A percentile compares a stretch with the other conserved stretches of the same genome.
phyloP scores from a whole-genome alignment of 2,329 filamentous ascomycete genomes.

The Neofusicoccum cordaticola region DNA sequence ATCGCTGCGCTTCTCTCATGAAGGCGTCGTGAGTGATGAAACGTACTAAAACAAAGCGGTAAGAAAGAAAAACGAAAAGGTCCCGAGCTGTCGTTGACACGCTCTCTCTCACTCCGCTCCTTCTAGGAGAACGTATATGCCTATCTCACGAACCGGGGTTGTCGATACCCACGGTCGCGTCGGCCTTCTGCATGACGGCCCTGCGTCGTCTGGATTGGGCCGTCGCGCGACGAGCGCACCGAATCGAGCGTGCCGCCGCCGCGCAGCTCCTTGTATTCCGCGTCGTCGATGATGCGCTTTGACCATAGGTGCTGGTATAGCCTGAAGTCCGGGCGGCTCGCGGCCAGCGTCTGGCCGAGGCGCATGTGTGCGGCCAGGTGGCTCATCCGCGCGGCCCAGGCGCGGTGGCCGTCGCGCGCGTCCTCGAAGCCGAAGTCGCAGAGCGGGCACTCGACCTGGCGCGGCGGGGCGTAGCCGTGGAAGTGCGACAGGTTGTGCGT shows the following conservation, averaged over 20 bases:
- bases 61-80: neutral
- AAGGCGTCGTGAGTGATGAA: neutral
- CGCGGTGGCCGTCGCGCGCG: constrained; percentile 18
- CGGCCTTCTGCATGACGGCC: neutral
- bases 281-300: constrained; percentile 29
- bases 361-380: constrained; percentile 30
- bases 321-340: constrained; percentile 29
- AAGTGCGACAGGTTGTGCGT: constrained; percentile 34
- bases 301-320: constrained; percentile 32
- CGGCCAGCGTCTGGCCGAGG: constrained; percentile 26
- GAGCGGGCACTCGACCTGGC: constrained; percentile 30
- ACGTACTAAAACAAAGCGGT: neutral
- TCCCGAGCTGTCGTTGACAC: neutral
- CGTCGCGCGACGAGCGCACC: neutral
- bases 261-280: constrained; percentile 33
- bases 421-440: constrained; percentile 27
- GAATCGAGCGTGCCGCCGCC: constrained; percentile 25
- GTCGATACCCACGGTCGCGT: too few relatives aligned
- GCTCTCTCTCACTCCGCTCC: neutral
- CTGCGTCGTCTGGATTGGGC: neutral
- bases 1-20: neutral
- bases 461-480: constrained; percentile 31
- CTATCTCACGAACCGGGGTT: too few relatives aligned
- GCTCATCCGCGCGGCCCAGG: constrained; percentile 29
- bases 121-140: neutral